Evolutionary conservation across 2,329 filamentous ascomycete species (phyloP).

Genomic region (Colletotrichum spinosum): DNA sequence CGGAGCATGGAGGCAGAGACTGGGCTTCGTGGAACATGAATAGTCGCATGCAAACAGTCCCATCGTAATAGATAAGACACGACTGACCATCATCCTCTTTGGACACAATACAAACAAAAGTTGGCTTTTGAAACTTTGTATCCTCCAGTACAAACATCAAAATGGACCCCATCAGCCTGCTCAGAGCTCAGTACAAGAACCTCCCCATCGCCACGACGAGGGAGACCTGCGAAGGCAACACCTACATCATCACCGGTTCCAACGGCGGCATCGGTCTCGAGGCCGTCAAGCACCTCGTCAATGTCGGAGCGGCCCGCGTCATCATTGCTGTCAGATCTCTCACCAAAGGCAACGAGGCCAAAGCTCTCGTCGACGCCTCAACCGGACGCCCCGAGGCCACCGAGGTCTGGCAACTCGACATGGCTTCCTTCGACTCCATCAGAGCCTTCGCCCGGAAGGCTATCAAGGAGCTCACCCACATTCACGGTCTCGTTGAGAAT

Average conservation of each 20-base stretch:
- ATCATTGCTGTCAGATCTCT: slow-evolving; percentile 47
- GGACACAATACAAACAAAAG: too few relatives aligned
- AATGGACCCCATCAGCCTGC: not conserved
- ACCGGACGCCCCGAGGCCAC: slow-evolving; percentile 1
- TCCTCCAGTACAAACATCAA: not conserved
- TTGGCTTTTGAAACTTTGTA: not conserved
- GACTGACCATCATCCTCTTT: too few relatives aligned
- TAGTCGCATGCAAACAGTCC: too few relatives aligned
- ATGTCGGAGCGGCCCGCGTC: slow-evolving; percentile 44
- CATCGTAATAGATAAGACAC: too few relatives aligned
- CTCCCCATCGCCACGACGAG: slow-evolving; percentile 3
- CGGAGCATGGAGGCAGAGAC: too few relatives aligned
- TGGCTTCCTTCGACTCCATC: slow-evolving; percentile 51
- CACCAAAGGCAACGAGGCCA: slow-evolving; percentile 21
- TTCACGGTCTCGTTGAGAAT: slow-evolving; percentile 55
- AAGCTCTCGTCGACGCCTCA: slow-evolving; percentile 7
- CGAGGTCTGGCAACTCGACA: slow-evolving; percentile 46
- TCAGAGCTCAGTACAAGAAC: not conserved
- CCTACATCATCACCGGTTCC: slow-evolving; percentile 48
- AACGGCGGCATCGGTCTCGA: slow-evolving; percentile 50
- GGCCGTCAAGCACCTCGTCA: slow-evolving; percentile 47
- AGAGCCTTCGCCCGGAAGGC: slow-evolving; percentile 47
- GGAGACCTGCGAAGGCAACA: slow-evolving; percentile 6
- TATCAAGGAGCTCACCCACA: slow-evolving; percentile 44
- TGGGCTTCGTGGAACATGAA: too few relatives aligned